Percentiles rank a stretch among this genome's conserved stretches.
Evolutionary conservation across 2,329 filamentous ascomycete genomes (phyloP).

Genomic region (Beauveria scarabaeidicola): DNA sequence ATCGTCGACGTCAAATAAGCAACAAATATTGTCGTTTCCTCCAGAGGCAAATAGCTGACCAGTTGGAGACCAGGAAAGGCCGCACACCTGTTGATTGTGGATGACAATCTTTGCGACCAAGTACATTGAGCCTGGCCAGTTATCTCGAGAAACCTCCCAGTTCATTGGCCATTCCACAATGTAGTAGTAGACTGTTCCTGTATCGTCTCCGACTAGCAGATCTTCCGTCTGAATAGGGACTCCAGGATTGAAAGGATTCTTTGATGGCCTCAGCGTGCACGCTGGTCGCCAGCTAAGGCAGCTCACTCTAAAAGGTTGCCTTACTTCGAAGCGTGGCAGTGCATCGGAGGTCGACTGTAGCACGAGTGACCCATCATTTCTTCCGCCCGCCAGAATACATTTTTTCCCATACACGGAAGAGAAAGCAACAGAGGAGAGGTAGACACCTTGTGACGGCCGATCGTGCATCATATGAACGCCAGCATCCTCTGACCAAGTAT

Average conservation of each 20-base stretch:
- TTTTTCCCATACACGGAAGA: slow-evolving; percentile 69
- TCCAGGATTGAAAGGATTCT: slow-evolving; percentile 37
- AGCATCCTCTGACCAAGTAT: slow-evolving; percentile 75
- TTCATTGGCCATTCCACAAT: slow-evolving; percentile 72
- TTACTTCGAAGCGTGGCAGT: slow-evolving; percentile 63
- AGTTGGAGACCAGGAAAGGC: slow-evolving; percentile 76
- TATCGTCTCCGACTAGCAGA: slow-evolving; percentile 76
- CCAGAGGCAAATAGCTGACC: slow-evolving; percentile 76
- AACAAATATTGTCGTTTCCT: slow-evolving; percentile 86
- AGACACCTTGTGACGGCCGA: slow-evolving; percentile 21
- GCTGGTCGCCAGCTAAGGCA: slow-evolving; percentile 75
- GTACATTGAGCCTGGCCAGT: slow-evolving; percentile 70
- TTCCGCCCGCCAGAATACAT: slow-evolving; percentile 76
- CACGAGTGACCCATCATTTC: slow-evolving; percentile 66
- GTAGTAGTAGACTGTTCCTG: slow-evolving; percentile 79
- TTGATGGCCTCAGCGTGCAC: slow-evolving; percentile 42
- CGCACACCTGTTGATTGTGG: slow-evolving; percentile 86
- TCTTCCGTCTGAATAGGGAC: slow-evolving; percentile 64
- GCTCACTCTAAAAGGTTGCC: slow-evolving; percentile 63
- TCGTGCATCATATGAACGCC: slow-evolving; percentile 48
- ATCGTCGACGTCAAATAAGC: slow-evolving; percentile 63
- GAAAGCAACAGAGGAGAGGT: slow-evolving; percentile 82
- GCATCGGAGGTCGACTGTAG: slow-evolving; percentile 70
- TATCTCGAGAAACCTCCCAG: slow-evolving; percentile 53
- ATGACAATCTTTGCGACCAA: slow-evolving; percentile 68